Conservation (phyloP, 2,329 filamentous ascomycete species). For the Colletotrichum coccodes region DNA sequence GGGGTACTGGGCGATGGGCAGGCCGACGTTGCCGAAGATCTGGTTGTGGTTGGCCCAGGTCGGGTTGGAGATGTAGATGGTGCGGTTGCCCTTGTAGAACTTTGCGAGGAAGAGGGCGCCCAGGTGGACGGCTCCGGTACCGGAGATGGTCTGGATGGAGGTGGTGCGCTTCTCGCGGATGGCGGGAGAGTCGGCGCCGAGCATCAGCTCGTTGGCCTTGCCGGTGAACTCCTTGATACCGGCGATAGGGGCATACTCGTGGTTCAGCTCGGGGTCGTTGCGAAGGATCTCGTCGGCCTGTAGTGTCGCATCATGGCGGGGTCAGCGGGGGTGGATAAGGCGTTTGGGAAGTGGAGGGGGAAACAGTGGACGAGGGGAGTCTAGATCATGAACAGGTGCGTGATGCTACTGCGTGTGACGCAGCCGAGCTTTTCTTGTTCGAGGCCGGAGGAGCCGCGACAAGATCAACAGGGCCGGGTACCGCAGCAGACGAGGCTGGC, state of each 20-base stretch:
- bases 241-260: conserved; percentile 98
- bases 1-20: conserved; percentile 84
- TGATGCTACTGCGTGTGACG: conserved; percentile 18
- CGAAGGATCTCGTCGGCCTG: conserved; percentile 92
- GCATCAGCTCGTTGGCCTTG: conserved; percentile 90
- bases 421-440: conserved; percentile 14
- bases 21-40: conserved; percentile 91
- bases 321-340: conserved; percentile 28
- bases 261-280: conserved; percentile 90
- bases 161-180: conserved; percentile 83
- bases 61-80: conserved; percentile 91
- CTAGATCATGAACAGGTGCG: neutral
- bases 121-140: conserved; percentile 93
- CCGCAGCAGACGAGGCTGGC: no score
- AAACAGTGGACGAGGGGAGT: conserved; percentile 8
- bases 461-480: neutral
- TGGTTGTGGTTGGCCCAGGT: conserved; percentile 99
- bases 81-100: conserved; percentile 82
- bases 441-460: neutral
- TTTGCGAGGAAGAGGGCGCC: conserved; percentile 93
- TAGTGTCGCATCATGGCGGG: conserved; percentile 33
- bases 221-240: conserved; percentile 86
- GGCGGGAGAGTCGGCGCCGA: conserved; percentile 83
- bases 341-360: conserved; percentile 1
- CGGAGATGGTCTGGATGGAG: conserved; percentile 94